Percentiles rank a stretch among this genome's conserved stretches.
These are phyloP conservation scores for Xerophyta viscosa DNA, from an alignment of 106 monocot genomes.

Conservation along the genomic window DNA sequence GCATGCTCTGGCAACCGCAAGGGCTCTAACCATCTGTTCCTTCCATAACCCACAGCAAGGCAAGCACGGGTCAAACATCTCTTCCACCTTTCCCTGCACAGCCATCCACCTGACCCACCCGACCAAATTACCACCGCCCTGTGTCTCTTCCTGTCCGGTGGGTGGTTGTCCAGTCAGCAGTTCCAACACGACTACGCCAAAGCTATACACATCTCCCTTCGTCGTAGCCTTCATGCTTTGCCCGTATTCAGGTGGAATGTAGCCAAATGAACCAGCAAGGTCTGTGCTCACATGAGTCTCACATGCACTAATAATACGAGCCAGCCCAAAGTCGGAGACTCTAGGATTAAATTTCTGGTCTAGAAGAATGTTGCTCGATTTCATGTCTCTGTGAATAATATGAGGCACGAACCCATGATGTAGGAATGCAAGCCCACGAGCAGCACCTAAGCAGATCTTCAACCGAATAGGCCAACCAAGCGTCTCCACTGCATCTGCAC, in stretches of 20 bases:
- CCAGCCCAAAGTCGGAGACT: constrained; percentile 85
- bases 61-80: constrained; percentile 64
- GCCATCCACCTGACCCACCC: constrained; percentile 80
- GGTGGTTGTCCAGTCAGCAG: constrained; percentile 69
- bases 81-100: constrained; percentile 23
- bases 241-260: constrained; percentile 90
- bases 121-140: constrained; percentile 69
- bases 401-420: constrained; percentile 89
- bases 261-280: constrained; percentile 80
- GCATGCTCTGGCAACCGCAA: constrained; percentile 61
- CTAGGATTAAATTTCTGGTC: constrained; percentile 66
- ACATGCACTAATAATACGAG: constrained; percentile 78
- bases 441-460: constrained; percentile 66
- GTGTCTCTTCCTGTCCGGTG: constrained; percentile 61
- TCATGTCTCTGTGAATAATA: constrained; percentile 94
- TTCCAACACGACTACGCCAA: constrained; percentile 84
- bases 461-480: constrained; percentile 69
- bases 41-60: constrained; percentile 14
- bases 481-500: constrained; percentile 48
- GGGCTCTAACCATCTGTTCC: constrained; percentile 66
- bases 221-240: constrained; percentile 66
- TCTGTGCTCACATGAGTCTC: constrained; percentile 90
- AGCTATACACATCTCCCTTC: constrained; percentile 92
- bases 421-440: constrained; percentile 73
- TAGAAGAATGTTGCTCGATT: constrained; percentile 88